phyloP scores from a whole-genome alignment of 768 basidiomycete species.

The Pluteus cervinus region DNA sequence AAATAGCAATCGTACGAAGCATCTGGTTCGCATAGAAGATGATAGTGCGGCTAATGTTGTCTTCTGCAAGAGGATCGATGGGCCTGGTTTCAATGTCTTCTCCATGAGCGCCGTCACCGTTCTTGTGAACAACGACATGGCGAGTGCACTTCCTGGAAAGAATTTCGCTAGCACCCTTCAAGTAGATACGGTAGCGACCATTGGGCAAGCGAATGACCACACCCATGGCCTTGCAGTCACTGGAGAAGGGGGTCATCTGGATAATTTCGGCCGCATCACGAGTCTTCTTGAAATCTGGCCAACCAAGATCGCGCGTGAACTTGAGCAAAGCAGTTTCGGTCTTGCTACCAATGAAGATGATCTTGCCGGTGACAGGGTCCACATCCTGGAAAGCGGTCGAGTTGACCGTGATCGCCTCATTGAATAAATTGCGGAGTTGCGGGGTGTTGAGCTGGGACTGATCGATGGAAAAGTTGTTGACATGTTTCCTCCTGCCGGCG shows the following conservation, averaged over 20 bases:
- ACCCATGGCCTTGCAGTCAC: slow-evolving; percentile 92
- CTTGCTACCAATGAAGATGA: slow-evolving; percentile 83
- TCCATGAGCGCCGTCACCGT: slow-evolving; percentile 20
- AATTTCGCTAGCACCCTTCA: slow-evolving; percentile 96
- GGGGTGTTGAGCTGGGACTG: slow-evolving; percentile 59
- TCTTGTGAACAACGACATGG: slow-evolving; percentile 64
- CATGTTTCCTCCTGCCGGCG: slow-evolving; percentile 36
- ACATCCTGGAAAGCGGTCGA: slow-evolving; percentile 91
- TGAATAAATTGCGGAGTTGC: slow-evolving; percentile 61
- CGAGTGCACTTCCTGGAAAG: slow-evolving; percentile 67
- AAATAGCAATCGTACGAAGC: slow-evolving; percentile 89
- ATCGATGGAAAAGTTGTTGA: slow-evolving; percentile 83
- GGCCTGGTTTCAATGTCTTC: slow-evolving; percentile 43
- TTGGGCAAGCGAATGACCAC: slow-evolving; percentile 64
- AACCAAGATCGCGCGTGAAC: slow-evolving; percentile 77
- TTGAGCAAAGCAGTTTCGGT: slow-evolving; percentile 89
- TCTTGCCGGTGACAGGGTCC: slow-evolving; percentile 52
- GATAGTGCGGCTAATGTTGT: slow-evolving; percentile 89
- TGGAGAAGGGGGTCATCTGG: slow-evolving; percentile 92
- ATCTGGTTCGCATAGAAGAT: slow-evolving; percentile 98
- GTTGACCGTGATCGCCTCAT: slow-evolving; percentile 84
- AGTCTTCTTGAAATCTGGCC: slow-evolving; percentile 64
- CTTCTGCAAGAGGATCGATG: slow-evolving; percentile 62
- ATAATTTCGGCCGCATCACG: slow-evolving; percentile 58
- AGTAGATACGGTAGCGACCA: slow-evolving; percentile 59